Conservation (phyloP, 768 basidiomycete genomes). For the Lactarius hengduanensis region DNA sequence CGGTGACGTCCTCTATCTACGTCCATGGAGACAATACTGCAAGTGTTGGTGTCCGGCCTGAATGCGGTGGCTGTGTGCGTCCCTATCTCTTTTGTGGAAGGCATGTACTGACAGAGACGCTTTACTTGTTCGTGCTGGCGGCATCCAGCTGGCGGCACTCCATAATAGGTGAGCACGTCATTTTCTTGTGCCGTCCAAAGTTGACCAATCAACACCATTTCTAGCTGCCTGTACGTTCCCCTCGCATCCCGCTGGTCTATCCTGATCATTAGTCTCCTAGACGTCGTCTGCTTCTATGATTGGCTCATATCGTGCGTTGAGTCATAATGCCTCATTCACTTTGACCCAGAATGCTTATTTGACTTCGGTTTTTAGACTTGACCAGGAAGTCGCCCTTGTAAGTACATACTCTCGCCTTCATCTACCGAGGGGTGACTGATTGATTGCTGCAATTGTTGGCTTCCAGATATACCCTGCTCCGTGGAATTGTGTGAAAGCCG, state of each 20-base stretch:
- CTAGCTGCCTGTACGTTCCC: slow-evolving; percentile 17
- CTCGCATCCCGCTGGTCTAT: not conserved
- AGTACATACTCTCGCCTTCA: not conserved
- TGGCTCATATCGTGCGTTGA: slow-evolving; percentile 28
- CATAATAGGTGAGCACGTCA: slow-evolving; percentile 1
- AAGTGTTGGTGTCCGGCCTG: not conserved
- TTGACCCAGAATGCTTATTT: not conserved
- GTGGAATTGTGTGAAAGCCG: slow-evolving; percentile 22
- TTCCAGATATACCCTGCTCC: slow-evolving; percentile 19
- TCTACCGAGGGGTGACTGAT: not conserved
- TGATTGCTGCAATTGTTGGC: not conserved
- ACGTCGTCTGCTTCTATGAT: slow-evolving; percentile 27
- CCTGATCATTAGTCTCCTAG: slow-evolving; percentile 6
- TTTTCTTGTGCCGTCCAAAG: not conserved
- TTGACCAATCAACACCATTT: not conserved
- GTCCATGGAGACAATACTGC: not conserved
- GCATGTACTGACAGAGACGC: not conserved
- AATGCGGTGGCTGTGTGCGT: not conserved
- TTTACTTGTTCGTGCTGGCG: not conserved
- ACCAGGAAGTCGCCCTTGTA: slow-evolving; percentile 21
- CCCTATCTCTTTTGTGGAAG: too few species aligned
- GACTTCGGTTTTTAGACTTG: slow-evolving; percentile 13
- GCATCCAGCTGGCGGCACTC: slow-evolving; percentile 19
- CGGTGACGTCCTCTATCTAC: not conserved
- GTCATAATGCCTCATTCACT: not conserved